phyloP scores from a whole-genome alignment of 352 stramenopile genomes.

The Phytophthora sansomeana region DNA sequence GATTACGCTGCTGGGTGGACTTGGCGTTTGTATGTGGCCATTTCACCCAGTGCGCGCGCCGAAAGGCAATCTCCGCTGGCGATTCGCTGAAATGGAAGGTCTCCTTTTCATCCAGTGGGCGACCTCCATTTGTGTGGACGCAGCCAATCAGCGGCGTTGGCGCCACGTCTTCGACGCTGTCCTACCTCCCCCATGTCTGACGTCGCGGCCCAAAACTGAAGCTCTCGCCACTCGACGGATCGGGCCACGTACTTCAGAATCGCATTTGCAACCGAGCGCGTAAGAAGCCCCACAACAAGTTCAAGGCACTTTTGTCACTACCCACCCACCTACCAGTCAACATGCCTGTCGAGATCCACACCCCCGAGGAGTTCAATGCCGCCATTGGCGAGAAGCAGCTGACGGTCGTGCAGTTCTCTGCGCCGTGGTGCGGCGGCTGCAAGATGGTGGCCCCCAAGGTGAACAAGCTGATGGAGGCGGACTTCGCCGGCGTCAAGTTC shows the following conservation, averaged over 20 bases:
- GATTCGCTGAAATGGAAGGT: background rate
- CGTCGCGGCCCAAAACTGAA: conserved; percentile 26
- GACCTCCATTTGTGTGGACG: background rate
- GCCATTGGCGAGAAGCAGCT: conserved; percentile 57
- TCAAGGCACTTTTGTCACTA: background rate
- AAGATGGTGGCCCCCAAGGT: conserved; percentile 76
- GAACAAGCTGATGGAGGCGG: conserved; percentile 57
- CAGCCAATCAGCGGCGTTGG: conserved; percentile 27
- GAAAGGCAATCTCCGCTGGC: background rate
- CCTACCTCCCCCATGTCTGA: conserved; percentile 40
- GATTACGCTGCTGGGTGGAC: conserved; percentile 4
- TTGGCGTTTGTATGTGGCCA: background rate
- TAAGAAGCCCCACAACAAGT: conserved; percentile 1
- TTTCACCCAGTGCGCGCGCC: background rate
- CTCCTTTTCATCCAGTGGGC: conserved; percentile 1
- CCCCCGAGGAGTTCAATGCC: conserved; percentile 56
- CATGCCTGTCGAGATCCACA: conserved; percentile 54
- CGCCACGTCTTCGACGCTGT: conserved; percentile 14
- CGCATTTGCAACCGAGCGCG: conserved; percentile 21
- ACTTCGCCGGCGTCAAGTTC: conserved; percentile 66
- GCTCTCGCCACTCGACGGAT: too few species aligned
- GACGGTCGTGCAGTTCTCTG: conserved; percentile 70
- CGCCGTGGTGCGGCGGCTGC: conserved; percentile 81
- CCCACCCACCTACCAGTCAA: background rate
- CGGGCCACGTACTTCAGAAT: conserved; percentile 36